phyloP scores from a whole-genome alignment of 495 filamentous ascomycete species.

The Articulospora tetracladia region DNA sequence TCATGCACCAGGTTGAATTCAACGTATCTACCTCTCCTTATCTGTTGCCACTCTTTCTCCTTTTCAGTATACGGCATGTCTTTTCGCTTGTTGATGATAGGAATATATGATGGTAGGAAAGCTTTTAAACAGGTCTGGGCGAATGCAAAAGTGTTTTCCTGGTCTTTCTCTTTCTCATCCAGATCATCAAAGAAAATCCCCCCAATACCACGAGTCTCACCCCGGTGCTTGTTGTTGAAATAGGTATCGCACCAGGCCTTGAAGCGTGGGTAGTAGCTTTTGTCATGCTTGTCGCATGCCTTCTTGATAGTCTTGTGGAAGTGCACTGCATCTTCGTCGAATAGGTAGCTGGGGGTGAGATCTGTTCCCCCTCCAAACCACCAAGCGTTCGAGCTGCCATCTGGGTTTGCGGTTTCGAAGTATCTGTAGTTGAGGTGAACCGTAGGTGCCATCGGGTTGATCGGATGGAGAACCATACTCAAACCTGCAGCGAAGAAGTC shows the following conservation, averaged over 20 bases:
- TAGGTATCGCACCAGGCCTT: constrained; percentile 99
- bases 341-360: constrained; percentile 89
- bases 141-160: constrained; percentile 91
- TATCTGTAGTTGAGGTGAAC: constrained; percentile 99
- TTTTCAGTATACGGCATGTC: constrained; percentile 81
- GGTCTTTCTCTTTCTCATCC: constrained; percentile 79
- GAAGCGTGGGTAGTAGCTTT: constrained; percentile 88
- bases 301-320: constrained; percentile 94
- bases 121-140: constrained; percentile 77
- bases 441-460: constrained; percentile 94
- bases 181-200: constrained; percentile 99
- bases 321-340: constrained; percentile 93
- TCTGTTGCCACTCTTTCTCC: constrained; percentile 95
- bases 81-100: constrained; percentile 82
- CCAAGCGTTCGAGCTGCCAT: constrained; percentile 77
- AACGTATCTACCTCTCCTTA: constrained; percentile 88
- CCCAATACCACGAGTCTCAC: constrained; percentile 84
- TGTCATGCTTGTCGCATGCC: constrained; percentile 90
- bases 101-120: constrained; percentile 88
- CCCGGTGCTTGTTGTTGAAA: constrained; percentile 88
- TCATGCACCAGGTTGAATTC: constrained; percentile 99
- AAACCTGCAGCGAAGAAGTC: constrained; percentile 94
- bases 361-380: constrained; percentile 98
- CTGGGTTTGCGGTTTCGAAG: constrained; percentile 85
- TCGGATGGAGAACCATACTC: constrained; percentile 86